Evolutionary conservation across 805 yeast genomes (phyloP).

Genomic region (Spathaspora sp.): DNA sequence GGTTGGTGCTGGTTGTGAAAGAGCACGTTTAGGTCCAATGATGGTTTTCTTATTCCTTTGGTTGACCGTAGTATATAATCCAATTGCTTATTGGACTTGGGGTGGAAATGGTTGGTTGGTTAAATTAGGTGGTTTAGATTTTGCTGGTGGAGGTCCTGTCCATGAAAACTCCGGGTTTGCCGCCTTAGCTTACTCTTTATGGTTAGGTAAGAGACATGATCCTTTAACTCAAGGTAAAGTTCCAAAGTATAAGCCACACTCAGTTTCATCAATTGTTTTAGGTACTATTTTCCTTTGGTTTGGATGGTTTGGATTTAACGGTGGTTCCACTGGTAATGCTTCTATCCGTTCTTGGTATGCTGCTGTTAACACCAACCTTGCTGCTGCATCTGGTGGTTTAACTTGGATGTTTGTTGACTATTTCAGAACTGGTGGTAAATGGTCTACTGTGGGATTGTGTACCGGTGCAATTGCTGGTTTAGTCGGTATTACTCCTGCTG

Average conservation of each 20-base stretch:
- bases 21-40: constrained; percentile 95
- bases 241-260: constrained; percentile 92
- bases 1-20: constrained; percentile 97
- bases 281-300: constrained; percentile 97
- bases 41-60: constrained; percentile 91
- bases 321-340: constrained; percentile 95
- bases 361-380: constrained; percentile 85
- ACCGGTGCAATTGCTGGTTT: constrained; percentile 92
- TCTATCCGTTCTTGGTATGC: constrained; percentile 94
- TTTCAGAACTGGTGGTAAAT: constrained; percentile 79
- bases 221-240: constrained; percentile 63
- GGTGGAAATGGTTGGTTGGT: constrained; percentile 89
- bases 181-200: constrained; percentile 88
- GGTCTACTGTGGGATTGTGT: constrained; percentile 93
- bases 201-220: constrained; percentile 90
- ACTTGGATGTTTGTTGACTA: constrained; percentile 93
- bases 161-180: constrained; percentile 94
- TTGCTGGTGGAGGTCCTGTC: constrained; percentile 99
- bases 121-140: constrained; percentile 81
- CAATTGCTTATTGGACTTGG: constrained; percentile 98
- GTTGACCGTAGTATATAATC: constrained; percentile 95
- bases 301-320: constrained; percentile 99
- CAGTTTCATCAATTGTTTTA: constrained; percentile 82
- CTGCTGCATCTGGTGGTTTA: constrained; percentile 90
- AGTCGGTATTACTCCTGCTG: constrained; percentile 95